Percentiles rank a stretch among this genome's conserved stretches.
These are phyloP conservation scores for Mycena capillaripes DNA, from an alignment of 768 basidiomycete genomes.

Conservation along the genomic window DNA sequence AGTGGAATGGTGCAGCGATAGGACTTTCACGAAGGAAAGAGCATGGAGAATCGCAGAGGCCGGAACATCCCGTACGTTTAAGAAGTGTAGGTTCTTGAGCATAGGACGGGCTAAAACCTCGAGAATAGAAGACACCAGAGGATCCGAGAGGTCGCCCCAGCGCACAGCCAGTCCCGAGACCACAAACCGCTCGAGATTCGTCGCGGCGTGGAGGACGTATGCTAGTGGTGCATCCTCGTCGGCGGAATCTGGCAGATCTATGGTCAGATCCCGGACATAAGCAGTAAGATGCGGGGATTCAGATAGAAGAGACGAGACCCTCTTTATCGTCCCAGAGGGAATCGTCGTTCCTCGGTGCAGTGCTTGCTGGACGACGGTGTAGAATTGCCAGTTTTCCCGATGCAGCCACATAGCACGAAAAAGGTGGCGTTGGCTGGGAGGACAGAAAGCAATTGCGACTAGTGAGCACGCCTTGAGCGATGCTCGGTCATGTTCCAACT, in stretches of 20 bases:
- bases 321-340: slow-evolving; percentile 21
- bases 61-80: slow-evolving; percentile 9
- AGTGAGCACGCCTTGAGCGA: slow-evolving; percentile 25
- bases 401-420: slow-evolving; percentile 30
- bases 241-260: slow-evolving; percentile 30
- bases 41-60: background rate
- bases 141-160: slow-evolving; percentile 9
- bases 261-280: slow-evolving; percentile 24
- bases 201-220: background rate
- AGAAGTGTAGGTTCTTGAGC: slow-evolving; percentile 21
- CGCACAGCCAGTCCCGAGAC: slow-evolving; percentile 15
- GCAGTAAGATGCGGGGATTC: slow-evolving; percentile 25
- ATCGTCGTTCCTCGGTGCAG: slow-evolving; percentile 13
- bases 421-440: slow-evolving; percentile 26
- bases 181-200: slow-evolving; percentile 28
- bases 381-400: slow-evolving; percentile 21
- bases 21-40: background rate
- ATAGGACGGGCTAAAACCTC: slow-evolving; percentile 2
- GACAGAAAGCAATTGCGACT: slow-evolving; percentile 9
- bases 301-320: background rate
- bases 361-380: background rate
- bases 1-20: slow-evolving; percentile 24
- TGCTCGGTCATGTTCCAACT: slow-evolving; percentile 22
- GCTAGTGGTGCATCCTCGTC: slow-evolving; percentile 25
- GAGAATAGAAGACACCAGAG: slow-evolving; percentile 6